A percentile compares a stretch with the other conserved stretches of the same genome.
phyloP scores from a whole-genome alignment of 306 rosid genomes.

The Castanea sativa region DNA sequence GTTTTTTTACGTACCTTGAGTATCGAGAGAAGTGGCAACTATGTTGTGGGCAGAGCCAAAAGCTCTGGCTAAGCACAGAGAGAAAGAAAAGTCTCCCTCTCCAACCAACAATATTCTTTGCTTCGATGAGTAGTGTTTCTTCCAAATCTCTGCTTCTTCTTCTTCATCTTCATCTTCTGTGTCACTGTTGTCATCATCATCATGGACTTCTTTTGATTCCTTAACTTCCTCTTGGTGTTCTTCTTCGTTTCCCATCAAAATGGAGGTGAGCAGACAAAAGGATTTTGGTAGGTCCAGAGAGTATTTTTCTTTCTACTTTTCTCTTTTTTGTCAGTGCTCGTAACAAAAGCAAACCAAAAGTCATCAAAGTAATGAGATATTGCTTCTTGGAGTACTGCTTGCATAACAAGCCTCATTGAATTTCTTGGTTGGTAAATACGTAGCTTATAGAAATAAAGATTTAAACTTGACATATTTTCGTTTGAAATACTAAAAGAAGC shows the following conservation, averaged over 20 bases:
- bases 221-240: not conserved
- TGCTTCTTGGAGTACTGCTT: too few species aligned
- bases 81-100: constrained; percentile 83
- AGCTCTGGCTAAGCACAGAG: constrained; percentile 52
- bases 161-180: constrained; percentile 10
- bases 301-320: not conserved
- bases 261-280: not conserved
- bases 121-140: constrained; percentile 65
- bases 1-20: constrained; percentile 39
- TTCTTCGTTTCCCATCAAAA: not conserved
- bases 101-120: constrained; percentile 69
- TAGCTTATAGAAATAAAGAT: too few species aligned
- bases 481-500: too few species aligned
- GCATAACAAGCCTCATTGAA: too few species aligned
- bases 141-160: constrained; percentile 52
- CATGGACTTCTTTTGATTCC: not conserved
- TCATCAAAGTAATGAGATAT: too few species aligned
- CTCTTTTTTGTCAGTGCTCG: not conserved
- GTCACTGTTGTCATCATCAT: constrained; percentile 3
- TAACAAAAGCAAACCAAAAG: too few species aligned
- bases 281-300: not conserved
- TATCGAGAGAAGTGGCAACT: constrained; percentile 75
- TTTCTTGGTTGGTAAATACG: too few species aligned
- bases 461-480: too few species aligned
- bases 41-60: constrained; percentile 67